A percentile compares a stretch with the other conserved stretches of the same genome.
Evolutionary conservation across 306 rosid species (phyloP).

Genomic region (Abrus precatorius): DNA sequence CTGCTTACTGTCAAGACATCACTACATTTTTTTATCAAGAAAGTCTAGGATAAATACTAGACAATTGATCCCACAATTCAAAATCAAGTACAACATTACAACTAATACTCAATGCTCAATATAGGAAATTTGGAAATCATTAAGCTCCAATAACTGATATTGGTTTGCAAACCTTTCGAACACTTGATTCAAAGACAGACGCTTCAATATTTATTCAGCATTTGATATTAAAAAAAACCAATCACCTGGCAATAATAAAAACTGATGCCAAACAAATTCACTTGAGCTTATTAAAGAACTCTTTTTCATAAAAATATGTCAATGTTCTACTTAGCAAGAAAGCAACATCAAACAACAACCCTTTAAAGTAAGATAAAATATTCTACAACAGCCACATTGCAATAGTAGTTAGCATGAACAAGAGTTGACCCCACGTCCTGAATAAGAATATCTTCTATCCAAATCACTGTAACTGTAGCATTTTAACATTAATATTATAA

Average conservation of each 20-base stretch:
- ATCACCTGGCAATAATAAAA: not conserved
- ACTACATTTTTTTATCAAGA: not conserved
- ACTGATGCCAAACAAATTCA: constrained; percentile 18
- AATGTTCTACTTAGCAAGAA: not conserved
- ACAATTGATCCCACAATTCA: not conserved
- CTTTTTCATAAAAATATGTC: not conserved
- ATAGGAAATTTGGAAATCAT: not conserved
- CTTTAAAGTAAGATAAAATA: not conserved
- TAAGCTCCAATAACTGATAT: not conserved
- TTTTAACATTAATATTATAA: constrained; percentile 20
- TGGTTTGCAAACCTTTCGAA: not conserved
- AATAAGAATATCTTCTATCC: not conserved
- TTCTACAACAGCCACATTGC: not conserved
- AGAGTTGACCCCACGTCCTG: not conserved
- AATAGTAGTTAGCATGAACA: not conserved
- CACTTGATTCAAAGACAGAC: not conserved
- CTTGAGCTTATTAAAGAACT: not conserved
- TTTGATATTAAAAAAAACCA: not conserved
- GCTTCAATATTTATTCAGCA: not conserved
- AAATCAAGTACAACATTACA: not conserved
- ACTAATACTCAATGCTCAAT: not conserved
- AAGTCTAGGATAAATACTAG: not conserved
- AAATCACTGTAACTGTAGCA: constrained; percentile 28
- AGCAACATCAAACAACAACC: not conserved
- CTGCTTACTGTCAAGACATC: not conserved